These are phyloP conservation scores for Colletotrichum lentis DNA, from an alignment of 2,329 filamentous ascomycete genomes.

Conservation along the genomic window DNA sequence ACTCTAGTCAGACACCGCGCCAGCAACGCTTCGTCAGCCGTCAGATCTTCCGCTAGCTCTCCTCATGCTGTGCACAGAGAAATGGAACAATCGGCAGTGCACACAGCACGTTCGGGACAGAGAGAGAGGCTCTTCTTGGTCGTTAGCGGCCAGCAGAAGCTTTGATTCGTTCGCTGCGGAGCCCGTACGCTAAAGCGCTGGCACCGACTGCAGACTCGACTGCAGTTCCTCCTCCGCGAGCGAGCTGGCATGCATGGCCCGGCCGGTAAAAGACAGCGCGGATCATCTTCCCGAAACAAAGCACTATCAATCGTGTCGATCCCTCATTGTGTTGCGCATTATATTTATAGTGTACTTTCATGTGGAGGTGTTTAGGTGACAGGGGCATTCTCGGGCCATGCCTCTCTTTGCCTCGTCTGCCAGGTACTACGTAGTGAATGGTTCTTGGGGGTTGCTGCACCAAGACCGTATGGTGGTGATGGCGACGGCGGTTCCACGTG, in stretches of 20 bases:
- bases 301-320: slow-evolving; percentile 18
- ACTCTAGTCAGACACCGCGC: slow-evolving; percentile 12
- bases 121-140: not conserved
- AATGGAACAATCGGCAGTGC: not conserved
- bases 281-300: slow-evolving; percentile 13
- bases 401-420: not conserved
- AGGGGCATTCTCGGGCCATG: slow-evolving; percentile 7
- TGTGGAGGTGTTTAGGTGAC: slow-evolving; percentile 2
- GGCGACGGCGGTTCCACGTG: not conserved
- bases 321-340: slow-evolving; percentile 17
- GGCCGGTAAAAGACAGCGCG: slow-evolving; percentile 9
- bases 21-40: slow-evolving; percentile 16
- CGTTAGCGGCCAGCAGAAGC: not conserved
- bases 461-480: not conserved
- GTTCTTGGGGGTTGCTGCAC: not conserved
- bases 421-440: too few relatives aligned
- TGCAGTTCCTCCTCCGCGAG: not conserved
- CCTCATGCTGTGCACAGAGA: not conserved
- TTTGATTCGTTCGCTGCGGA: slow-evolving; percentile 17
- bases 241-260: slow-evolving; percentile 27
- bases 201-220: not conserved
- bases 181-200: slow-evolving; percentile 13
- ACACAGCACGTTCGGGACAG: not conserved
- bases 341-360: not conserved
- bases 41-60: slow-evolving; percentile 17